Evolutionary conservation across 2,329 filamentous ascomycete genomes (phyloP), one percentile per base, ranked within the genome.

Genomic region (Aspergillus hiratsukae): DNA sequence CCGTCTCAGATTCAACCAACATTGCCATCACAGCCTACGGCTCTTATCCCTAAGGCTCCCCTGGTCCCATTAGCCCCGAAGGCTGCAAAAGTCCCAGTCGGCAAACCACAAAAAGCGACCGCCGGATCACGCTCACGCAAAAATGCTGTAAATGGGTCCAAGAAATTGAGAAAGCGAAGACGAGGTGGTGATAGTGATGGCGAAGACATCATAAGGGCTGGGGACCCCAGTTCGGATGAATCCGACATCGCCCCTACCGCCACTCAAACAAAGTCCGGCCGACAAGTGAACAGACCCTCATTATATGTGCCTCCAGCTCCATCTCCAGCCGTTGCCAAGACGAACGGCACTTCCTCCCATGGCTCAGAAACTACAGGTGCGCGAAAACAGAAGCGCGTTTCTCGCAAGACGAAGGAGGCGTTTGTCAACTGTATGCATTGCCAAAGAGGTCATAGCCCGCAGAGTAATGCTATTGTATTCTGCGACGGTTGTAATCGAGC

Each of bases 401-500:
- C 73, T 61, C 77, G 73, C 61, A 83, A 73, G 54, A 69, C 70
- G 21, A 75, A 74, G 52, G 72, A 75, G 51, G 64, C 70, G 11
- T 74, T 71, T 55, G 73, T 75, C 71, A 72, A 88, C 31, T 94
- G 90, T 76, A 87, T 86, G 64, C 81, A 83, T 61, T 95, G 90
- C 73, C 82, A 86, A 53, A 80, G 90, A 61, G 86, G 88, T 9
- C 83, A 88, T 61, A 90, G 87, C 66, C 87, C 88, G 3, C 71
- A 78, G n/a, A 84, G 78, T 63, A 94, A 94, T 74, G 83, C 87
- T 74, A 92, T 95, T 69, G 89, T 94, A 2, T 91, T 92, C 72
- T 95, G 90, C 75, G 89, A 93, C 72, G 86, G 86, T 17, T 95
- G 90, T 76, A 89, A 90, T 69, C 80, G 81, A 29, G 84, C 86